Evolutionary conservation across 148 eudicot species (phyloP), one percentile per base, ranked within the genome.

Genomic region (Gaultheria prostrata): DNA sequence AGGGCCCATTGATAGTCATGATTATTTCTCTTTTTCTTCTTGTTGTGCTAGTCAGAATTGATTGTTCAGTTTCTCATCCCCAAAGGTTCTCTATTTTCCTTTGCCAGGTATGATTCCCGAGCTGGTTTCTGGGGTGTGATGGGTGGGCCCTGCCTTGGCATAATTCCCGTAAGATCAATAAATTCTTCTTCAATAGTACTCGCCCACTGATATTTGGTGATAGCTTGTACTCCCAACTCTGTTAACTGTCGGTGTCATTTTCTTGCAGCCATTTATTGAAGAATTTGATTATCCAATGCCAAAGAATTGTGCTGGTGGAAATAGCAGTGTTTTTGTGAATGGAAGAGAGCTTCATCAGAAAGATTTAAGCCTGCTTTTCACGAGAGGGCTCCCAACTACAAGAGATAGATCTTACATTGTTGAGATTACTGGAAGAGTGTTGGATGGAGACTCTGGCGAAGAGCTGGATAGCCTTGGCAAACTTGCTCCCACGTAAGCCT

Each of bases 101-200:
- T 70, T 51, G 54, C 78, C 83, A 97, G 99, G 99, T 97, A 97
- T 78, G 99, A 97, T 81, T 92, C 82, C 79, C 89, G 93, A 87
- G 99, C 97, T 87, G 99, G 99, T 72, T 97, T 97, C 79, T 97
- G 99, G 99, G 99, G 99, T 76, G 93, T 85, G 81, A 90, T 93
- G 72, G 99, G 98, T 50, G 99, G 98, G 76, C 97, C 98, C 86
- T 97, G 99, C 89, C 94, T 92, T 28, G 99, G 99, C 87, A 95
- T 97, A 69, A 80, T 97, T 85, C 99, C 98, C 65, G 99, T 97
- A 93, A 92, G 95, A 85, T 86, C 46, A 75, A 20, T 69, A 65
- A 51, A 24, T 18, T 53, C 57, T 65, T 53, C 56, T 61, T 24
- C 7, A 14, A 43, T 39, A 18, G 51, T 33, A 43, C 43, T 20